phyloP scores from a whole-genome alignment of 2,329 filamentous ascomycete genomes.

The Thermomyces lanuginosus region DNA sequence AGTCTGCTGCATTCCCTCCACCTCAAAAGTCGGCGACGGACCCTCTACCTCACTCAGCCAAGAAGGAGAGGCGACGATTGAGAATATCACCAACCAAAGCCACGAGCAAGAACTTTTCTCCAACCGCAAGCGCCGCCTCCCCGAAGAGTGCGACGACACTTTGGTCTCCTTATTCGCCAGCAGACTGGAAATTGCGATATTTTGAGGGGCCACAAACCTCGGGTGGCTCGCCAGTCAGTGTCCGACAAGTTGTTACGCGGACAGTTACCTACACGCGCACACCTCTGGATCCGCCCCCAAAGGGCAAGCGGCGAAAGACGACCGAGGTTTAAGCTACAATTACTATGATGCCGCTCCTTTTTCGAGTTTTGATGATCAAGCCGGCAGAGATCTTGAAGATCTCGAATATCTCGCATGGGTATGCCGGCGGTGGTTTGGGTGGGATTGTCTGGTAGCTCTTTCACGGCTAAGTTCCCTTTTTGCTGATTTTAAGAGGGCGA shows the following conservation, averaged over 20 bases:
- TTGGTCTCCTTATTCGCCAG: conserved; percentile 65
- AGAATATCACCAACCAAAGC: conserved; percentile 50
- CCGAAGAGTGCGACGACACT: conserved; percentile 46
- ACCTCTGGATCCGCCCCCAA: conserved; percentile 69
- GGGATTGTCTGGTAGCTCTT: not conserved
- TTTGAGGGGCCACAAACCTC: conserved; percentile 45
- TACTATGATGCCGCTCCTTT: conserved; percentile 1
- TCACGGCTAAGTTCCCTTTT: conserved; percentile 1
- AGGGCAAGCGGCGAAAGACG: conserved; percentile 77
- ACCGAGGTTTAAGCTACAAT: conserved; percentile 5
- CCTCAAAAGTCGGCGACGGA: conserved; percentile 46
- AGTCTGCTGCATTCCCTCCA: conserved; percentile 42
- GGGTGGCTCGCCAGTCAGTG: conserved; percentile 48
- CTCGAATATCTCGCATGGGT: no score
- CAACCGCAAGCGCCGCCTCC: conserved; percentile 45
- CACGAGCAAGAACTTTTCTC: conserved; percentile 46
- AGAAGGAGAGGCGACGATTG: conserved; percentile 39
- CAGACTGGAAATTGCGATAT: conserved; percentile 58
- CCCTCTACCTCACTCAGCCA: conserved; percentile 40
- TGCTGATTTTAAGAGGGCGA: no score
- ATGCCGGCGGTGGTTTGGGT: not conserved
- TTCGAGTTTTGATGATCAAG: conserved; percentile 2
- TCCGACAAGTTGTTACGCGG: conserved; percentile 82
- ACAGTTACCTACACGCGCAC: conserved; percentile 74
- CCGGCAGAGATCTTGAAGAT: no score